A percentile compares a stretch with the other conserved stretches of the same genome.
Conservation (phyloP, 768 basidiomycete genomes). For the Mrakia hoshinonis region DNA sequence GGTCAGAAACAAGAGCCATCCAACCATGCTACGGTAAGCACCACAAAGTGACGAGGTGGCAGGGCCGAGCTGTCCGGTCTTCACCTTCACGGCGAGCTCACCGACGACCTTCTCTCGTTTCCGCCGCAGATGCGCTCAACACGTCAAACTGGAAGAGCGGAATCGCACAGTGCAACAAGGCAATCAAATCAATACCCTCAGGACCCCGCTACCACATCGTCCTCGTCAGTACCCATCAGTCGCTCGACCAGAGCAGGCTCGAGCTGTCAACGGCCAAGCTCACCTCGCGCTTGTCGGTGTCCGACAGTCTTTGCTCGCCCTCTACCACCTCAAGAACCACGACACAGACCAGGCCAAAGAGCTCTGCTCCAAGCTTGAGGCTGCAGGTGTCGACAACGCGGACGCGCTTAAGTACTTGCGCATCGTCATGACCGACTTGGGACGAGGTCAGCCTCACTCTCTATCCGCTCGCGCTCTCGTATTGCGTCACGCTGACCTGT, state of each 20-base stretch:
- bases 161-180: neutral
- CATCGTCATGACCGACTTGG: constrained; percentile 18
- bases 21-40: constrained; percentile 2
- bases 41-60: neutral
- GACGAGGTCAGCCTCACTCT: constrained; percentile 10
- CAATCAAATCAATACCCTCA: neutral
- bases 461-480: neutral
- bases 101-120: neutral
- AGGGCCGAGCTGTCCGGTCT: neutral
- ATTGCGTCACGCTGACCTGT: neutral
- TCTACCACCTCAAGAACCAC: neutral
- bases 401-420: constrained; percentile 12
- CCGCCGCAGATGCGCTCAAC: constrained; percentile 7
- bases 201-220: constrained; percentile 12
- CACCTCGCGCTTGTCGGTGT: neutral
- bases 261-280: neutral
- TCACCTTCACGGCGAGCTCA: neutral
- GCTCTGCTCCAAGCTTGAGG: neutral
- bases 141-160: constrained; percentile 11
- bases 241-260: too few species aligned
- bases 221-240: neutral
- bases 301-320: constrained; percentile 6
- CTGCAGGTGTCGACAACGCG: neutral
- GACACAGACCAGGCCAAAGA: neutral
- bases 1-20: neutral